A percentile compares a stretch with the other conserved stretches of the same genome.
These are phyloP conservation scores for Sporothrix mexicana DNA, from an alignment of 2,329 filamentous ascomycete species.

Conservation along the genomic window DNA sequence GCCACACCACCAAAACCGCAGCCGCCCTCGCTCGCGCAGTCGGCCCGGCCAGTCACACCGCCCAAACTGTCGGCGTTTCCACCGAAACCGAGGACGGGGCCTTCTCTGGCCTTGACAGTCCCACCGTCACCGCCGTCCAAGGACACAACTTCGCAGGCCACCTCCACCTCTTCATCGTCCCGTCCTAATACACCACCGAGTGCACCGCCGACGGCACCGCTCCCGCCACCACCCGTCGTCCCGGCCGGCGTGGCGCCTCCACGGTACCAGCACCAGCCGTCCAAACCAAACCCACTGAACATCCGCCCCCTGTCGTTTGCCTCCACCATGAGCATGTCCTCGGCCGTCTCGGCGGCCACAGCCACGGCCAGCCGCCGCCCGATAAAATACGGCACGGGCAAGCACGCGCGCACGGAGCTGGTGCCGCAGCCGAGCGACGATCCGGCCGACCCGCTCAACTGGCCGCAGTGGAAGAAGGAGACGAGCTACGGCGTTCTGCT, in stretches of 20 bases:
- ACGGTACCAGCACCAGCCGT: not conserved
- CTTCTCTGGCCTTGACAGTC: not conserved
- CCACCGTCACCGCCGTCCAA: slow-evolving; percentile 1
- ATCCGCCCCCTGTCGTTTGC: not conserved
- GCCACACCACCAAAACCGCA: no score
- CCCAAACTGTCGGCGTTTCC: slow-evolving; percentile 12
- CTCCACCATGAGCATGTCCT: slow-evolving; percentile 38
- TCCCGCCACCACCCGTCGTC: not conserved
- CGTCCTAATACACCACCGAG: not conserved
- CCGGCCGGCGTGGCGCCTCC: not conserved
- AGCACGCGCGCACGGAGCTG: slow-evolving; percentile 50
- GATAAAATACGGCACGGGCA: slow-evolving; percentile 56
- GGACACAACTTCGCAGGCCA: not conserved
- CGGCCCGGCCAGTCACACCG: not conserved
- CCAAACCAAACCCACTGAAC: not conserved
- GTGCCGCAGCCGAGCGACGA: slow-evolving; percentile 63
- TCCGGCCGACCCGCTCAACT: slow-evolving; percentile 62
- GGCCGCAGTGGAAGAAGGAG: slow-evolving; percentile 61
- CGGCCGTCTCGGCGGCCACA: no score
- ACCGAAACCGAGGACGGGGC: not conserved
- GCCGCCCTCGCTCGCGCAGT: not conserved
- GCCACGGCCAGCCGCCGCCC: slow-evolving; percentile 42
- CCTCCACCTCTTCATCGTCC: not conserved
- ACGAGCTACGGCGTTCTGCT: slow-evolving; percentile 56
- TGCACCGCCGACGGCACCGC: slow-evolving; percentile 7